Percentiles rank a stretch among this genome's conserved stretches.
These are phyloP conservation scores for Orbilia blumenaviensis DNA, from an alignment of 2,329 filamentous ascomycete species.

Conservation along the genomic window DNA sequence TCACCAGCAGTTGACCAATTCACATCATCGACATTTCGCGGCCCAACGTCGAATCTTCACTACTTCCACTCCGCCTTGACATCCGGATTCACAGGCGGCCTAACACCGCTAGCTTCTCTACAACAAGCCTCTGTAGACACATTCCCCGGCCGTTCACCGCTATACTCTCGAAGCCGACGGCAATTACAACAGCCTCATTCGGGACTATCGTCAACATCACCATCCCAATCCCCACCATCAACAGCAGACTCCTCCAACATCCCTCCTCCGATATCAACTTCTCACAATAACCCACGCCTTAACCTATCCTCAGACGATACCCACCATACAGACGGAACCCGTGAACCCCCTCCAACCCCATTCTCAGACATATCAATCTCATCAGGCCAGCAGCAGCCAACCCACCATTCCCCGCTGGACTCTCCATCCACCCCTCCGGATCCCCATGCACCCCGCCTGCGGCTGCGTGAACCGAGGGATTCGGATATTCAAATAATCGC, in stretches of 20 bases:
- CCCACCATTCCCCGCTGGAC: constrained; percentile 34
- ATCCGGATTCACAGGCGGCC: constrained; percentile 75
- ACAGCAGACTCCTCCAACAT: constrained; percentile 54
- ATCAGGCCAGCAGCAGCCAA: constrained; percentile 28
- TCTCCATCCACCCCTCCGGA: constrained; percentile 41
- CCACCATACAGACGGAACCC: constrained; percentile 47
- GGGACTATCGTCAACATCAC: constrained; percentile 52
- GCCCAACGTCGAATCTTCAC: constrained; percentile 72
- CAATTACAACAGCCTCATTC: constrained; percentile 42
- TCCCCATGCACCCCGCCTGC: constrained; percentile 62
- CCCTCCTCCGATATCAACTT: constrained; percentile 48
- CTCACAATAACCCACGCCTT: constrained; percentile 33
- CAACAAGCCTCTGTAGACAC: constrained; percentile 49
- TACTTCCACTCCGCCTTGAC: constrained; percentile 84
- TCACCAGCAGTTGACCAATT: constrained; percentile 56
- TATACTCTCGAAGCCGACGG: constrained; percentile 30
- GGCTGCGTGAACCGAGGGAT: constrained; percentile 75
- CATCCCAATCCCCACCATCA: constrained; percentile 56
- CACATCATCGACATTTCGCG: constrained; percentile 38
- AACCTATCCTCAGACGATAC: constrained; percentile 50
- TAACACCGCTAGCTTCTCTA: constrained; percentile 78
- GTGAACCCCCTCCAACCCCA: constrained; percentile 42
- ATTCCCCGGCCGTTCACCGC: constrained; percentile 33
- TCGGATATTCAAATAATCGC: constrained; percentile 95
- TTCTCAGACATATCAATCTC: constrained; percentile 53